phyloP scores from a whole-genome alignment of 768 basidiomycete species.

The Termitomyces sp. region DNA sequence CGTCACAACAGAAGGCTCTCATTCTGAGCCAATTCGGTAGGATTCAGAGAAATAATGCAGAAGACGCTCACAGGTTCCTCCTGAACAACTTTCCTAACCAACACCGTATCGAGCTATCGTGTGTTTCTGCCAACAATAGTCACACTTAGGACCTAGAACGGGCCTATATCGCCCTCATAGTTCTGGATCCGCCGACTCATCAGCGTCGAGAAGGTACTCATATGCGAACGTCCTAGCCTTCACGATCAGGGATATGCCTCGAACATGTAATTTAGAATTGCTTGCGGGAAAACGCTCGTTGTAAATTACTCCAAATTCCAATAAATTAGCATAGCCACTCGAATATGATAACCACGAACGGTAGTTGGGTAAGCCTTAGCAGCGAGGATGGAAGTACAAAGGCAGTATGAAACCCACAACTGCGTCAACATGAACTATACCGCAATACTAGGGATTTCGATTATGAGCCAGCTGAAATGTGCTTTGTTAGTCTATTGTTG shows the following conservation, averaged over 20 bases:
- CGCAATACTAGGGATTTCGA: neutral
- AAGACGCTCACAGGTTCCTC: too few species aligned
- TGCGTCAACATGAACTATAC: neutral
- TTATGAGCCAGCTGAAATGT: conserved; percentile 52
- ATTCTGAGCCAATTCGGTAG: too few species aligned
- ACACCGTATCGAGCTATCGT: too few species aligned
- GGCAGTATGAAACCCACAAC: conserved; percentile 72
- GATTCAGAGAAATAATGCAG: too few species aligned
- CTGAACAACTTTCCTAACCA: too few species aligned
- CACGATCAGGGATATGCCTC: conserved; percentile 59
- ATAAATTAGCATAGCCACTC: conserved; percentile 80
- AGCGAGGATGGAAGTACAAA: conserved; percentile 80
- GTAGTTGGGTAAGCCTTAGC: conserved; percentile 82
- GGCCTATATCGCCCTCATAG: too few species aligned
- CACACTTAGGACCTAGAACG: too few species aligned
- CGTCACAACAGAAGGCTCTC: too few species aligned
- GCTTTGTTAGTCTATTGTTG: conserved; percentile 42
- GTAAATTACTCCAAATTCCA: conserved; percentile 68
- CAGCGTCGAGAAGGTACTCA: neutral
- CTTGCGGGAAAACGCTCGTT: neutral
- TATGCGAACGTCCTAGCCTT: neutral
- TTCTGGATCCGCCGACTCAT: too few species aligned
- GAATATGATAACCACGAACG: conserved; percentile 81
- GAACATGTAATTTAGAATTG: neutral
- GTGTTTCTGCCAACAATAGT: too few species aligned